Conservation (phyloP, 257 asterid genomes). For the Solanum raphanifolium region DNA sequence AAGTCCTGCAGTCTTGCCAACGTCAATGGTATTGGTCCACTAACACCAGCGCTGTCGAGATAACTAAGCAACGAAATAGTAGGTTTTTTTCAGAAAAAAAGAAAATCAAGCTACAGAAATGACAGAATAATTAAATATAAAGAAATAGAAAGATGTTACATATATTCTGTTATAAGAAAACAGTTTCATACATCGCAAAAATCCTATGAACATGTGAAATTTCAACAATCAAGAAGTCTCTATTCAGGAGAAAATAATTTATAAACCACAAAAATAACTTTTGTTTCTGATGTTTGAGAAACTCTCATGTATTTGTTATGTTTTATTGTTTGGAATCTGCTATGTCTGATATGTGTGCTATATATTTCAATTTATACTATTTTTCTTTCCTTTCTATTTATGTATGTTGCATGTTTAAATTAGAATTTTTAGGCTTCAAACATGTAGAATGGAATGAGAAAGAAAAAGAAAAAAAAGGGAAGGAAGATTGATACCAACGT, state of each 20-base stretch:
- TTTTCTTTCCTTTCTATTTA: not conserved
- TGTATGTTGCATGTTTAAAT: not conserved
- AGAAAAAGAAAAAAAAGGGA: not conserved
- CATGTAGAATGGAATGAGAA: not conserved
- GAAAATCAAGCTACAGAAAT: not conserved
- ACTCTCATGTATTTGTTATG: not conserved
- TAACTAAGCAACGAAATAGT: constrained; percentile 20
- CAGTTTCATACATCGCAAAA: not conserved
- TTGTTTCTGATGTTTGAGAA: not conserved
- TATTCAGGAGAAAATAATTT: not conserved
- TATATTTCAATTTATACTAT: not conserved
- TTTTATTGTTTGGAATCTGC: not conserved
- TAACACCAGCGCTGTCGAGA: constrained; percentile 47
- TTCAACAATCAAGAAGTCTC: not conserved
- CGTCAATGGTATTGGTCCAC: constrained; percentile 41
- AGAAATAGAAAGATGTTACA: not conserved
- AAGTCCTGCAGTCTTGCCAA: constrained; percentile 34
- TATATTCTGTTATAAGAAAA: not conserved
- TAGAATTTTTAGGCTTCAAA: not conserved
- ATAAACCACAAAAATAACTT: not conserved
- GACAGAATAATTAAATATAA: not conserved
- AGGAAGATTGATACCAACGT: not conserved
- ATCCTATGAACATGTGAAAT: not conserved
- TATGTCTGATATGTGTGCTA: not conserved
- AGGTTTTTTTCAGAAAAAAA: not conserved